Evolutionary conservation across 805 yeast species (phyloP).

Genomic region (Yamadazyma kitorensis): DNA sequence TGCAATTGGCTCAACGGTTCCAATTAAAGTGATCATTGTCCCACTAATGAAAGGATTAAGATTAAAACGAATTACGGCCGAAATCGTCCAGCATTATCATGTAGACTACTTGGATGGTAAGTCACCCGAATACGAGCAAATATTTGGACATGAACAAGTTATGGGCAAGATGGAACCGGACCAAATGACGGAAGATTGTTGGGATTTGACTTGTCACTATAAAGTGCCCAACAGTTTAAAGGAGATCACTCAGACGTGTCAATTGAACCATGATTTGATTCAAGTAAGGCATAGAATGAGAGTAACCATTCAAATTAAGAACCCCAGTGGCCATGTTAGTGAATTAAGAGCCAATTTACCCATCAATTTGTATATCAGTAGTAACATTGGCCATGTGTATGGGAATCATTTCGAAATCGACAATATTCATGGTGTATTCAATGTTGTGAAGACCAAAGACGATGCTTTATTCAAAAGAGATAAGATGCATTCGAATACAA

Average conservation of each 20-base stretch:
- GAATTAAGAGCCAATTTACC: constrained; percentile 55
- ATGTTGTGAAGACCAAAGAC: constrained; percentile 17
- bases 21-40: constrained; percentile 41
- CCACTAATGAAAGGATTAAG: constrained; percentile 47
- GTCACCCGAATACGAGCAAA: constrained; percentile 41
- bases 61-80: constrained; percentile 22
- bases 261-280: constrained; percentile 37
- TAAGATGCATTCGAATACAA: constrained; percentile 4
- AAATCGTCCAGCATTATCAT: constrained; percentile 30
- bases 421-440: constrained; percentile 21
- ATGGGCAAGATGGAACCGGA: constrained; percentile 9
- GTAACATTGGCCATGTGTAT: constrained; percentile 34
- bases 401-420: constrained; percentile 34
- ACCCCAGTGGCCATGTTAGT: constrained; percentile 49
- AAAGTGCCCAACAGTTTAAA: constrained; percentile 39
- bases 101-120: constrained; percentile 31
- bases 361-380: constrained; percentile 39
- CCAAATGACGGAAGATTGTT: constrained; percentile 32
- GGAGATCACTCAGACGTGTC: constrained; percentile 44
- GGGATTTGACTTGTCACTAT: constrained; percentile 43
- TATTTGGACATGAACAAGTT: constrained; percentile 24
- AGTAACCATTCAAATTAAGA: constrained; percentile 42
- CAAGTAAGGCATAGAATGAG: constrained; percentile 46
- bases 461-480: constrained; percentile 32
- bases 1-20: constrained; percentile 45